A percentile compares a stretch with the other conserved stretches of the same genome.
phyloP scores from a whole-genome alignment of 176 grass and related monocot genomes.

The Metroxylon sagu region DNA sequence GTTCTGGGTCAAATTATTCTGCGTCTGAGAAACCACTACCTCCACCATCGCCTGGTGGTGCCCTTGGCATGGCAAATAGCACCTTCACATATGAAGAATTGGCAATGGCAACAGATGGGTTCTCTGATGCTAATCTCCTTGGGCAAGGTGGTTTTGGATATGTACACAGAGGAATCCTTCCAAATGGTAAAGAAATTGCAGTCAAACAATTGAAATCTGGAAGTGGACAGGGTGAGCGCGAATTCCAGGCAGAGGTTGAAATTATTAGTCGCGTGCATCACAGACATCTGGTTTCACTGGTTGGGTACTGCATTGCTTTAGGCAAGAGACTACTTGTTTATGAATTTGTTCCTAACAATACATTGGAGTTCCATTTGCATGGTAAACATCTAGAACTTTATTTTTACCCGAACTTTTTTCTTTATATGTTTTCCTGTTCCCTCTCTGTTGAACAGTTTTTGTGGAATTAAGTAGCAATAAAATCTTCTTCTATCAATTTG shows the following conservation, averaged over 20 bases:
- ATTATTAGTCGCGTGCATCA: slow-evolving; percentile 30
- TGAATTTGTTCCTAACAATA: slow-evolving; percentile 26
- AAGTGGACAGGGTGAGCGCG: slow-evolving; percentile 22
- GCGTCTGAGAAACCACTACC: slow-evolving; percentile 1
- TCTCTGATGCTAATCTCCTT: slow-evolving; percentile 23
- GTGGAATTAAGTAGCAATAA: no score
- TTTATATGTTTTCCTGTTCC: no score
- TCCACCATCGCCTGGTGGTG: slow-evolving; percentile 8
- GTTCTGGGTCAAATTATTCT: slow-evolving; percentile 23
- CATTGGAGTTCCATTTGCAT: slow-evolving; percentile 26
- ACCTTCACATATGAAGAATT: slow-evolving; percentile 17
- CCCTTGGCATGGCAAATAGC: slow-evolving; percentile 3
- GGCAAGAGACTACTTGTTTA: slow-evolving; percentile 22
- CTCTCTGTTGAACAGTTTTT: no score
- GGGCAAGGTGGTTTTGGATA: slow-evolving; percentile 30
- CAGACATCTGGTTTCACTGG: slow-evolving; percentile 26
- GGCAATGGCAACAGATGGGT: slow-evolving; percentile 17
- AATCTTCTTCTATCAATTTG: no score
- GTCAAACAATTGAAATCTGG: slow-evolving; percentile 24
- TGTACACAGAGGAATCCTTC: slow-evolving; percentile 24
- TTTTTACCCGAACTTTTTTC: no score
- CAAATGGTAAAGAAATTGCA: slow-evolving; percentile 22
- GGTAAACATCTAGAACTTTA: slow-evolving; percentile 1
- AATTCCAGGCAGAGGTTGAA: slow-evolving; percentile 29
- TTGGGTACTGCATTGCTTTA: slow-evolving; percentile 20